These are phyloP conservation scores for Zelopaecilomyces penicillatus DNA, from an alignment of 2,329 filamentous ascomycete species.

Conservation along the genomic window DNA sequence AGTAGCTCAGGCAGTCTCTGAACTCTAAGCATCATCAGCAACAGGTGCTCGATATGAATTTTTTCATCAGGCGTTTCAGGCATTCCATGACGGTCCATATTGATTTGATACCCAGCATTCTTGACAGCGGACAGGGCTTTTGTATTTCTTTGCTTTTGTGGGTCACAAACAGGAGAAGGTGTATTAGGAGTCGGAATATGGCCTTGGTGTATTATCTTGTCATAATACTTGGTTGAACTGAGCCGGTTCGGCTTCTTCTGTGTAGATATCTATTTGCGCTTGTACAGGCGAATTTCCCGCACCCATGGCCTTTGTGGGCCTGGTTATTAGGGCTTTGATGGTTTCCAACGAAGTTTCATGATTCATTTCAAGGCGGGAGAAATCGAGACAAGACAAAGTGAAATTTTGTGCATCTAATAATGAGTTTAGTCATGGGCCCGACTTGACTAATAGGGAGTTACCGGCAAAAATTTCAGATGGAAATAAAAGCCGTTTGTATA, in stretches of 20 bases:
- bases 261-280: too few species aligned
- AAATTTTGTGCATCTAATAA: conserved; percentile 2
- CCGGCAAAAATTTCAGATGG: conserved; percentile 7
- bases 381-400: conserved; percentile 3
- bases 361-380: background rate
- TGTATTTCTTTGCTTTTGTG: background rate
- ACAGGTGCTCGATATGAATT: conserved; percentile 4
- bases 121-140: background rate
- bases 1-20: conserved; percentile 65
- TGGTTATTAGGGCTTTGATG: conserved; percentile 7
- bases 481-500: conserved; percentile 9
- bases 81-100: conserved; percentile 10
- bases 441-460: conserved; percentile 7
- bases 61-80: conserved; percentile 9
- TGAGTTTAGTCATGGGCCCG: conserved; percentile 11
- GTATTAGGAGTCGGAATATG: conserved; percentile 9
- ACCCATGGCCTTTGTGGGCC: conserved; percentile 1
- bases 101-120: conserved; percentile 11
- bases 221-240: too few species aligned
- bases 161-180: conserved; percentile 2
- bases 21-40: conserved; percentile 38
- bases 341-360: conserved; percentile 1
- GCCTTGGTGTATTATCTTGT: too few species aligned
- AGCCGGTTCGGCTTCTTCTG: too few species aligned
- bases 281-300: too few species aligned